These are phyloP conservation scores for Cryptosporidium meleagridis DNA, from an alignment of 169 alveolate genomes.

Conservation along the genomic window DNA sequence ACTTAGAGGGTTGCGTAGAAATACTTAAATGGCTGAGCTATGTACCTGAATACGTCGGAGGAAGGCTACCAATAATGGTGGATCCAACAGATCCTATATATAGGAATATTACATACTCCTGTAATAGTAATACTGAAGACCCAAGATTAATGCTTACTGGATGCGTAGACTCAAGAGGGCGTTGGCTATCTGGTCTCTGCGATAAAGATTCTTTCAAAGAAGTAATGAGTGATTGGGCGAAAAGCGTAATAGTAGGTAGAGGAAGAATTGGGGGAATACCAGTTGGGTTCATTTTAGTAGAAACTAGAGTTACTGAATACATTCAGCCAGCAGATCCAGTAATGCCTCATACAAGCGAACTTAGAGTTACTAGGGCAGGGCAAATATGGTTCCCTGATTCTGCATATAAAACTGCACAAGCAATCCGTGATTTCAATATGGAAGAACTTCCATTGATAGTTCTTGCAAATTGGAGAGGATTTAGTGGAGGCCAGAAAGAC, in stretches of 20 bases:
- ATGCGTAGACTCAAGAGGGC: constrained; percentile 73
- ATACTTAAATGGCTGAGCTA: constrained; percentile 84
- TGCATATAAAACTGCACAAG: constrained; percentile 89
- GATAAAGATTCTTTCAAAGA: constrained; percentile 82
- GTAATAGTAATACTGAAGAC: constrained; percentile 79
- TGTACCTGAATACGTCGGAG: constrained; percentile 84
- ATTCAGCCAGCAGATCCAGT: constrained; percentile 84
- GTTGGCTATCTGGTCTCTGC: constrained; percentile 80
- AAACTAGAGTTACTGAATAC: constrained; percentile 79
- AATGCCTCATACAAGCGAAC: constrained; percentile 79
- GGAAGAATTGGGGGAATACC: constrained; percentile 86
- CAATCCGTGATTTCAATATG: constrained; percentile 86
- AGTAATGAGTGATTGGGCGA: constrained; percentile 84
- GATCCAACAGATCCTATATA: constrained; percentile 78
- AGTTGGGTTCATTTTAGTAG: constrained; percentile 82
- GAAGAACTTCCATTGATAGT: constrained; percentile 85
- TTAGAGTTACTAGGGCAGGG: constrained; percentile 81
- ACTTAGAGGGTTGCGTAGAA: constrained; percentile 85
- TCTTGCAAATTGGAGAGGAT: constrained; percentile 84
- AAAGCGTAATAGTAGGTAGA: constrained; percentile 84
- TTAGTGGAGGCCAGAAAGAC: constrained; percentile 88
- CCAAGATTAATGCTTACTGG: constrained; percentile 82
- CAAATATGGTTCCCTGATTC: constrained; percentile 86
- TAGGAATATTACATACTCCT: constrained; percentile 77
- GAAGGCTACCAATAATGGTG: constrained; percentile 80